Conservation (phyloP, 2,329 filamentous ascomycete species). For the Myriosclerotinia curreyana region DNA sequence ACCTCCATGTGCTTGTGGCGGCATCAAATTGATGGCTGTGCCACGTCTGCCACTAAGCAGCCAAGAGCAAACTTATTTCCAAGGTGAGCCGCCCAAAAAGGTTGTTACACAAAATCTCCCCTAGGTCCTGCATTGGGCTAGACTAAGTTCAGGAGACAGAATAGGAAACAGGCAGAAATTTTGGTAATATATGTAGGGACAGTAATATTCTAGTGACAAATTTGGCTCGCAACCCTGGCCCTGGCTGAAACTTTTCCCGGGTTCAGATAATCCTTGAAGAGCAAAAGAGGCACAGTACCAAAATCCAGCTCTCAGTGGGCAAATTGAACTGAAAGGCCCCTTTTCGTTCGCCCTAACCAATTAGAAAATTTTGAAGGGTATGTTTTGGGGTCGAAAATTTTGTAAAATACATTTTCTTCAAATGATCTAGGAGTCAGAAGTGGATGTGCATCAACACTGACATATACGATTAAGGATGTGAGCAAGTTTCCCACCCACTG, state of each 20-base stretch:
- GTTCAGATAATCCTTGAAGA: slow-evolving; percentile 12
- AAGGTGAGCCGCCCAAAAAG: not conserved
- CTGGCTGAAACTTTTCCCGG: slow-evolving; percentile 12
- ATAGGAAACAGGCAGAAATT: slow-evolving; percentile 16
- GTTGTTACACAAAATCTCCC: not conserved
- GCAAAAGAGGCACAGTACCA: slow-evolving; percentile 2
- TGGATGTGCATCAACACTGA: not conserved
- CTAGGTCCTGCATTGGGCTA: not conserved
- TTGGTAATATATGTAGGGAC: not conserved
- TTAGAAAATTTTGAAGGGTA: not conserved
- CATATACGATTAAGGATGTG: slow-evolving; percentile 7
- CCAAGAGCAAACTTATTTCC: not conserved
- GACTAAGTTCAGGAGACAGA: not conserved
- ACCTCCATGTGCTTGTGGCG: not conserved
- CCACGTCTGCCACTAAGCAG: not conserved
- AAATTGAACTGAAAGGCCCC: not conserved
- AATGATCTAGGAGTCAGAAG: not conserved
- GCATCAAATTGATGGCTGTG: not conserved
- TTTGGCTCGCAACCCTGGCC: not conserved
- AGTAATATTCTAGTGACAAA: not conserved
- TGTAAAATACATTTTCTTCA: not conserved
- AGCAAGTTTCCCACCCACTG: not conserved
- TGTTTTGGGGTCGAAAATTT: not conserved
- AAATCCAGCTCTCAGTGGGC: not conserved
- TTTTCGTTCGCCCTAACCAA: not conserved